phyloP scores from a whole-genome alignment of 164 flowering plant species.

The Liriodendron chinense region DNA sequence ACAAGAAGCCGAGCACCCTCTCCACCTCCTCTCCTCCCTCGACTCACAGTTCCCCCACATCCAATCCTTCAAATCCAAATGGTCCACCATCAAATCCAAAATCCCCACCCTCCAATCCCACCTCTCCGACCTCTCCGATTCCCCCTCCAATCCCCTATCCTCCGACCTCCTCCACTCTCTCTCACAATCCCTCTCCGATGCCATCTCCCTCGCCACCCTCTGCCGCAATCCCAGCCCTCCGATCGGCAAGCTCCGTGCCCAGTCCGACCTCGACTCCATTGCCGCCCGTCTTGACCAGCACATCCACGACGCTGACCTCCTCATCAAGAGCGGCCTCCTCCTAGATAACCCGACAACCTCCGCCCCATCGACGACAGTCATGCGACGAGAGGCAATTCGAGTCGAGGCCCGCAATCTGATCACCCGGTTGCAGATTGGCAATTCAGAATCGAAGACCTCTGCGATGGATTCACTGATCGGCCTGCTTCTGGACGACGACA shows the following conservation, averaged over 20 bases:
- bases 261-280: slow-evolving; percentile 58
- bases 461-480: slow-evolving; percentile 63
- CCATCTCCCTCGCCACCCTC: slow-evolving; percentile 27
- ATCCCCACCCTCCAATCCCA: slow-evolving; percentile 50
- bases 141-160: slow-evolving; percentile 38
- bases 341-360: slow-evolving; percentile 24
- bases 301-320: slow-evolving; percentile 41
- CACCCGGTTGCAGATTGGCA: slow-evolving; percentile 81
- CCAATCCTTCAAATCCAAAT: slow-evolving; percentile 45
- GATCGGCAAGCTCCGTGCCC: slow-evolving; percentile 58
- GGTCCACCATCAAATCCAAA: slow-evolving; percentile 42
- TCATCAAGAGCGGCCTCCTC: slow-evolving; percentile 56
- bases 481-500: slow-evolving; percentile 67
- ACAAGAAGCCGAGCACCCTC: slow-evolving; percentile 15
- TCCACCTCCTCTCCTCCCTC: slow-evolving; percentile 17
- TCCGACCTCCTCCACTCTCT: slow-evolving; percentile 42
- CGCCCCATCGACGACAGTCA: not conserved
- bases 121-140: slow-evolving; percentile 37
- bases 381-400: slow-evolving; percentile 45
- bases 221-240: slow-evolving; percentile 30
- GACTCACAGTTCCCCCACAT: slow-evolving; percentile 21
- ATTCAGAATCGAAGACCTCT: slow-evolving; percentile 52
- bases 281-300: slow-evolving; percentile 43
- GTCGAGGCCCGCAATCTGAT: slow-evolving; percentile 56
- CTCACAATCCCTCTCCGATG: slow-evolving; percentile 33